Percentiles rank a stretch among this genome's conserved stretches.
phyloP scores from a whole-genome alignment of 2,329 filamentous ascomycete species.

The Pochonia chlamydosporia region DNA sequence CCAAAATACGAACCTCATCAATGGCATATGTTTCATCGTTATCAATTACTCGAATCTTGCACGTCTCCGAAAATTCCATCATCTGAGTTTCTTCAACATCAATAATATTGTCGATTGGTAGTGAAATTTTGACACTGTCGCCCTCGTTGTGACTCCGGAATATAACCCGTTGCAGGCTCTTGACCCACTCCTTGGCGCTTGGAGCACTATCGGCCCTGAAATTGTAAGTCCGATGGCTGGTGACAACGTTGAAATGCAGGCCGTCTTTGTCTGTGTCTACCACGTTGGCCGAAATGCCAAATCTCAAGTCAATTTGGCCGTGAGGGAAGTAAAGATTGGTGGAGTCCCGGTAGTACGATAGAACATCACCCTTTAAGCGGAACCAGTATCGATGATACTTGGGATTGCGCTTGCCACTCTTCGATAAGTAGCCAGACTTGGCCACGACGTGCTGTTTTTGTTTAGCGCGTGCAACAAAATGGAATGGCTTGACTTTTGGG shows the following conservation, averaged over 20 bases:
- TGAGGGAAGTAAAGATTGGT: conserved; percentile 86
- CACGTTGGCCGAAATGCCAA: conserved; percentile 80
- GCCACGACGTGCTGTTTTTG: conserved; percentile 56
- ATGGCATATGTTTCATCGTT: conserved; percentile 92
- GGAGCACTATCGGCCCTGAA: conserved; percentile 83
- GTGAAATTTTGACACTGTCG: conserved; percentile 91
- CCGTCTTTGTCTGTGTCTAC: conserved; percentile 72
- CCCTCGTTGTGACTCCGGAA: conserved; percentile 95
- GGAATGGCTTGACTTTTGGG: not conserved
- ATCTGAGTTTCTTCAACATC: conserved; percentile 91
- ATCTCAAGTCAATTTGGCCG: conserved; percentile 86
- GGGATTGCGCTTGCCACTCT: conserved; percentile 82
- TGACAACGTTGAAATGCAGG: conserved; percentile 73
- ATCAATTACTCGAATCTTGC: conserved; percentile 88
- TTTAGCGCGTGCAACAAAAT: conserved; percentile 11
- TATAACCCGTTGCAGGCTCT: conserved; percentile 86
- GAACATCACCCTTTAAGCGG: conserved; percentile 80
- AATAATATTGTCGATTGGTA: conserved; percentile 83
- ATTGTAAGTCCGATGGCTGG: conserved; percentile 75
- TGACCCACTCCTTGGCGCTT: conserved; percentile 95
- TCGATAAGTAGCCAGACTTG: conserved; percentile 84
- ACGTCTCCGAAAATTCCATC: conserved; percentile 85
- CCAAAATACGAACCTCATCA: conserved; percentile 63
- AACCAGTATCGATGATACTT: conserved; percentile 93
- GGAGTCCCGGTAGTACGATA: conserved; percentile 82